Percentiles rank a stretch among this genome's conserved stretches.
phyloP scores from a whole-genome alignment of 257 asterid species.

The Leptodermis oblonga region DNA sequence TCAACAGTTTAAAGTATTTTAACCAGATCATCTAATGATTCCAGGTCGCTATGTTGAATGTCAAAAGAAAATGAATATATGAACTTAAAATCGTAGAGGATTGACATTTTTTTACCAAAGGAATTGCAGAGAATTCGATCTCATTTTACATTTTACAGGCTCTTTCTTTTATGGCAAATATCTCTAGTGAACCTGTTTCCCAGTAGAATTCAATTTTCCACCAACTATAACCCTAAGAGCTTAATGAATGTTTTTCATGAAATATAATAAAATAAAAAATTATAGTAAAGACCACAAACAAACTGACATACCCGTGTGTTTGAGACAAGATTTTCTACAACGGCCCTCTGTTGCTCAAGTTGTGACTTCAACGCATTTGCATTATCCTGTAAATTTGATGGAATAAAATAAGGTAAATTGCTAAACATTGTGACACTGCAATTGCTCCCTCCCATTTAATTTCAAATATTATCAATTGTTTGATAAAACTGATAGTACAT shows the following conservation, averaged over 20 bases:
- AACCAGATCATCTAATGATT: not conserved
- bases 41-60: not conserved
- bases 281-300: no score
- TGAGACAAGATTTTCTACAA: constrained; percentile 80
- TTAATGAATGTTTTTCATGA: not conserved
- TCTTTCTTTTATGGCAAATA: not conserved
- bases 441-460: constrained; percentile 4
- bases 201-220: not conserved
- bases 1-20: not conserved
- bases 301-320: constrained; percentile 74
- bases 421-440: not conserved
- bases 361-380: constrained; percentile 85
- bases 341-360: constrained; percentile 82
- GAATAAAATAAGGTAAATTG: constrained; percentile 8
- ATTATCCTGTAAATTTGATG: constrained; percentile 57
- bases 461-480: not conserved
- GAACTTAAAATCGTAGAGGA: not conserved
- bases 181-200: not conserved
- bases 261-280: not conserved
- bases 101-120: not conserved
- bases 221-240: not conserved
- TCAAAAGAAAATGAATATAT: not conserved
- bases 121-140: not conserved
- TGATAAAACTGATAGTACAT: not conserved
- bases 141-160: not conserved